Base-by-base conservation (phyloP, 371 early-diverging fungal genomes). In the Circinella minor region DNA sequence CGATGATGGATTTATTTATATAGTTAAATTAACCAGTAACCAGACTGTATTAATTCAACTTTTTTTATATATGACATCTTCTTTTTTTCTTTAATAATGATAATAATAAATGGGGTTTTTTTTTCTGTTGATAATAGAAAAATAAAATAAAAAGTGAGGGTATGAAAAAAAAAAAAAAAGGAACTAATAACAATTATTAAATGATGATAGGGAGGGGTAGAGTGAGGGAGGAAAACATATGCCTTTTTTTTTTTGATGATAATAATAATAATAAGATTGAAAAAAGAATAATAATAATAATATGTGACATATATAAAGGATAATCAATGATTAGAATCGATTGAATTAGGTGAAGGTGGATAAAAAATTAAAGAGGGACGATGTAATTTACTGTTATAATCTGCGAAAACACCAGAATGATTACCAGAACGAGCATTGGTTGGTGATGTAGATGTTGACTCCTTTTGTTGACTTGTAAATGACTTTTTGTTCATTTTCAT, bases 321-420 rank as follows among this genome's bases (percentile, higher is more conserved):
- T 10, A 18, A 34, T 57, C 36, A 55, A 36, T 60, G 57, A 47
- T 54, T 36, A 39, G 63, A 61, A 46, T 63, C 55, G n/a, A 74
- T 74, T 1, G 81, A 81, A 48, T 77, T 81, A 7, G 81, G 81
- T n/a, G 81, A 78, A 11, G 81, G 78, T 34, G 81, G 81, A 46
- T 73, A 75, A 47, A 72, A 81, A 18, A 78, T 75, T 17, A 77
- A 68, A 8, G 78, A 74, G 20, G 81, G 77, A 1, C 63, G 70
- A 48, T 37, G 39, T 27, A 57, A 27, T 34, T 57, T 57, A n/a
- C 57, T 57, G 57, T 57, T 57, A 27, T 57, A 57, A 27, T n/a
- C 36, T 5, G 34, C 57, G 27, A 57, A 57, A 27, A 57, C 57
- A 5, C 27, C 57, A 57, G 57, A 57, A 18, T 57, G 57, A 57